Conservation (phyloP, 176 grass and related monocot genomes). For the Oryza glumipatula region DNA sequence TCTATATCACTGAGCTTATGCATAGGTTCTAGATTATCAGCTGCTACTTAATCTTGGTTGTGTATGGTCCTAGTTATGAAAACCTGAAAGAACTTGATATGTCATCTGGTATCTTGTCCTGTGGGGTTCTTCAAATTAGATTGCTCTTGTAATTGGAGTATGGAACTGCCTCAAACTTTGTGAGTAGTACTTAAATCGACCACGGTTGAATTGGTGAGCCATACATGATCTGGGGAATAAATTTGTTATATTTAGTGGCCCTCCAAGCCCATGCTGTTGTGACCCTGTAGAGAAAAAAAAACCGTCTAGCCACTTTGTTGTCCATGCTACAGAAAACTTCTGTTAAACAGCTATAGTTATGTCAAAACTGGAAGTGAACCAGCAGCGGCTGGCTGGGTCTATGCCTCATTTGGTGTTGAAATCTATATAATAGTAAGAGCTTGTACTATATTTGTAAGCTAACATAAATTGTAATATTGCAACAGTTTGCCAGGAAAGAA, state of each 20-base stretch:
- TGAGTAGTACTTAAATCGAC: background rate
- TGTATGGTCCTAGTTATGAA: slow-evolving; percentile 18
- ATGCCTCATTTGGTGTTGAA: background rate
- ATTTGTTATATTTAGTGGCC: background rate
- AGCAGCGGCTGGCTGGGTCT: background rate
- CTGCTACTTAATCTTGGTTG: background rate
- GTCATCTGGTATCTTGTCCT: background rate
- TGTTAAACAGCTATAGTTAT: slow-evolving; percentile 10
- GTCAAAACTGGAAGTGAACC: background rate
- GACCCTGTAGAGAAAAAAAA: background rate
- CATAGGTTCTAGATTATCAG: slow-evolving; percentile 5
- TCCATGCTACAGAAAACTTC: background rate
- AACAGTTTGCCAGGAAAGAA: slow-evolving; percentile 85
- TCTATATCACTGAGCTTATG: slow-evolving; percentile 9
- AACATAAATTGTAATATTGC: slow-evolving; percentile 34
- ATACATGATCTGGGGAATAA: background rate
- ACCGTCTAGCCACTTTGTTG: background rate
- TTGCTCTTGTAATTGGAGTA: background rate
- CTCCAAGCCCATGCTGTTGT: background rate
- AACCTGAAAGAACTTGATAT: background rate
- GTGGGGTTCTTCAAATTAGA: background rate
- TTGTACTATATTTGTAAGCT: slow-evolving; percentile 38
- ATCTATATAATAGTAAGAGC: background rate
- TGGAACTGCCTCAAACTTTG: background rate
- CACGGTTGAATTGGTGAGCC: background rate